Conservation (phyloP, 176 grass and related monocot genomes). For the Cenchrus americanus region DNA sequence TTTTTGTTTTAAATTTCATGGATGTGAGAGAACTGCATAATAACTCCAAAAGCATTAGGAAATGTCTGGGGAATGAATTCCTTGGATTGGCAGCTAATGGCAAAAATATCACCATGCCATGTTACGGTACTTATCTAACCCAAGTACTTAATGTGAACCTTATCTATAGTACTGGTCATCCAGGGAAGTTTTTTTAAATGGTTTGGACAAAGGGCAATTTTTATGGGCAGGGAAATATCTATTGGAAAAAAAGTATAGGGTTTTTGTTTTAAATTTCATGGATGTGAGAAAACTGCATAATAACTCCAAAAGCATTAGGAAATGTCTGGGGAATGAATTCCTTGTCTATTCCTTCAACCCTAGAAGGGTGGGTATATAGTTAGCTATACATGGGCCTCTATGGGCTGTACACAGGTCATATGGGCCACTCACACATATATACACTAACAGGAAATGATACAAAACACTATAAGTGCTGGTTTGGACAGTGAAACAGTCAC, state of each 20-base stretch:
- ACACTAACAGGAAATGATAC: neutral
- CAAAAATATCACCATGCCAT: slow-evolving; percentile 95
- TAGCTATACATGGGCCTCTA: too few relatives aligned
- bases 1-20: neutral
- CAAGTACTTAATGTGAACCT: neutral
- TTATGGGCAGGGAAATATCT: neutral
- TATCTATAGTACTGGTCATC: too few relatives aligned
- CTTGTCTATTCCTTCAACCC: too few relatives aligned
- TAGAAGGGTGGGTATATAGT: too few relatives aligned
- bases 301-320: neutral
- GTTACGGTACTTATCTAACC: slow-evolving; percentile 75
- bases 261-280: neutral
- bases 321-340: too few relatives aligned
- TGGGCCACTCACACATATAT: too few relatives aligned
- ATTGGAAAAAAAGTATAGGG: neutral
- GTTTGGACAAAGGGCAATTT: neutral
- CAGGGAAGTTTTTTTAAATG: slow-evolving; percentile 6
- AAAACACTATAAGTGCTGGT: neutral
- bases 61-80: too few relatives aligned
- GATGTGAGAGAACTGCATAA: neutral
- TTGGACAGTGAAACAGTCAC: neutral
- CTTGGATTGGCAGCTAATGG: slow-evolving; percentile 87
- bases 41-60: neutral
- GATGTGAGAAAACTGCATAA: too few relatives aligned
- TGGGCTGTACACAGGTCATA: too few relatives aligned